Conservation (phyloP, 495 filamentous ascomycete genomes). For the Darksidea phi region DNA sequence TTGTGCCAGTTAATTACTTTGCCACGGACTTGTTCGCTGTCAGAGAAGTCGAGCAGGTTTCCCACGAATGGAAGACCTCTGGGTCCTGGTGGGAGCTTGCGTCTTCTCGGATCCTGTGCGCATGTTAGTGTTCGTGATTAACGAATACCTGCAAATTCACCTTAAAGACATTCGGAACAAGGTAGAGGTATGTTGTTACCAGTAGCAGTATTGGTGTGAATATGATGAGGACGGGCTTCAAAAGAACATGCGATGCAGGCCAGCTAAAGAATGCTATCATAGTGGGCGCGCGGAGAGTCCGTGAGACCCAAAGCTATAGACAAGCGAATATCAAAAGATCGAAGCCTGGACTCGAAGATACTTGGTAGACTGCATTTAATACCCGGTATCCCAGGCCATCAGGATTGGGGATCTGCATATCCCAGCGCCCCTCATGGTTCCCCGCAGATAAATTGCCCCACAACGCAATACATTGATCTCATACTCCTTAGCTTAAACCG, state of each 20-base stretch:
- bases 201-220: constrained; percentile 16
- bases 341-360: no score
- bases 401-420: background rate
- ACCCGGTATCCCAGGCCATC: no score
- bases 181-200: constrained; percentile 23
- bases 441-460: constrained; percentile 9
- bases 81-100: constrained; percentile 34
- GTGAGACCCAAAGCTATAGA: background rate
- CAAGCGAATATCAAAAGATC: no score
- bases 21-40: constrained; percentile 27
- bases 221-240: constrained; percentile 14
- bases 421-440: constrained; percentile 1
- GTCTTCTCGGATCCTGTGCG: constrained; percentile 28
- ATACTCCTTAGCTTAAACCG: no score
- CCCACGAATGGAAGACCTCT: constrained; percentile 33
- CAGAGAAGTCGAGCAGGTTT: constrained; percentile 34
- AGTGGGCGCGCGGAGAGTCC: background rate
- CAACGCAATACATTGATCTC: background rate
- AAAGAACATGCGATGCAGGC: constrained; percentile 2
- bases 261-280: constrained; percentile 10
- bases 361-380: no score
- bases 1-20: constrained; percentile 30
- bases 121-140: background rate
- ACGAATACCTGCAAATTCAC: background rate
- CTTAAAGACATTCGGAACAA: constrained; percentile 31